Evolutionary conservation across 257 asterid species (phyloP), one percentile per base, ranked within the genome.

Genomic region (Ajuga chamaepitys): DNA sequence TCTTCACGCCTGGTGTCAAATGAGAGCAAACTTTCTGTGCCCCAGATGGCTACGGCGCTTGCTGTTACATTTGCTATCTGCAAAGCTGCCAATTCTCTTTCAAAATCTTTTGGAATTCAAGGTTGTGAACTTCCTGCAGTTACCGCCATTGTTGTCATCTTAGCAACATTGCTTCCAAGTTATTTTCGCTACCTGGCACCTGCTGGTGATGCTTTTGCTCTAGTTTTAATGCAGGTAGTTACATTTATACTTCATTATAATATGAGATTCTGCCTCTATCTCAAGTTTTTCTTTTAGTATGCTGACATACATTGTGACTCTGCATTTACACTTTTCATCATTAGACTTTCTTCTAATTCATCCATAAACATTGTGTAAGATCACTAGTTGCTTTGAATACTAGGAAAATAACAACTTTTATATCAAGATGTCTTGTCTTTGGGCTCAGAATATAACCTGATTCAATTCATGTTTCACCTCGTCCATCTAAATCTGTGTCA

Each of bases 111-210:
- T 12, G 69, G 82, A 58, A 73, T 82, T 68, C 80, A 76, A 76
- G 94, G 95, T 46, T 81, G 81, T 13, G 88, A 82, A 76, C 95
- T 89, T 56, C 82, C 95, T 30, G 81, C 80, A 47, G 83, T 89
- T 63, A 89, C 95, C 21, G 85, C 87, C 9, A 79, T 80, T 45
- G 82, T 85, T 69, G 94, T 89, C 53, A 60, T 83, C 70, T 77
- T 87, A 73, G 91, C 95, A 30, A 85, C 92, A 65, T 37, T 61
- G 52, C 71, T 87, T 62, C 97, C 95, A 1, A 44, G 73, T 9
- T 79, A 60, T 79, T 85, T 87, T 73, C 78, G 71, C 58, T 70
- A 76, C 64, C 84, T 89, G 60, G 89, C 95, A 41, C 91, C 86
- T 41, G 78, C 92, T 58, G 97, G 95, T 30, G 95, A 89, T 76